Evolutionary conservation across 129 eudicot genomes (phyloP).

Genomic region (Centrapalus pauciflorus): DNA sequence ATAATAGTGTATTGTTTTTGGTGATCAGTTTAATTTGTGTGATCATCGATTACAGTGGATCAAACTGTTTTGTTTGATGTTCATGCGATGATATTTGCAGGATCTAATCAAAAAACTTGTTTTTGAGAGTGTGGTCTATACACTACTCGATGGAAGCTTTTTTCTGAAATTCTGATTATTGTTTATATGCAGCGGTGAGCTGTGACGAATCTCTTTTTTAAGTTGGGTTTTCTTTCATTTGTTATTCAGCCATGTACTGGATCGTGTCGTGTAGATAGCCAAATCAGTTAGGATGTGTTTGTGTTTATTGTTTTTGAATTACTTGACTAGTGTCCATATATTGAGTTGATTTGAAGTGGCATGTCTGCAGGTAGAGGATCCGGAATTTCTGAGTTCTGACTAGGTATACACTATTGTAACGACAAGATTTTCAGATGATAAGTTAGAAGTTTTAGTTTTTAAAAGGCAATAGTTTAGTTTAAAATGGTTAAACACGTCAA

Average conservation of each 20-base stretch:
- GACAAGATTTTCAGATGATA: too few species aligned
- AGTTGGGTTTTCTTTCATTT: not conserved
- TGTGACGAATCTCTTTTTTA: not conserved
- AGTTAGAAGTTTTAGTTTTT: not conserved
- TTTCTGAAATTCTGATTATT: too few species aligned
- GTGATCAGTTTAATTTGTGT: not conserved
- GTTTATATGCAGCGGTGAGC: not conserved
- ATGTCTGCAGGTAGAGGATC: too few species aligned
- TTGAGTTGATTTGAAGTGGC: too few species aligned
- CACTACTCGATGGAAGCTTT: not conserved
- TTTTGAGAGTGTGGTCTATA: not conserved
- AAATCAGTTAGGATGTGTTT: not conserved
- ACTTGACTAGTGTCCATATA: not conserved
- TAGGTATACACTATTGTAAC: too few species aligned
- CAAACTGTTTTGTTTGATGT: not conserved
- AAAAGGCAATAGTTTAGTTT: too few species aligned
- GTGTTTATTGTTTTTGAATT: not conserved
- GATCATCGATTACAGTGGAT: not conserved
- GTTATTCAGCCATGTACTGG: not conserved
- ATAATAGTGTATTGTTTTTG: not conserved
- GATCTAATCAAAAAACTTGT: not conserved
- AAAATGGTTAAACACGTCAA: too few species aligned
- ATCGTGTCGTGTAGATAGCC: not conserved
- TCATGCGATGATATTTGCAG: slow-evolving; percentile 12
- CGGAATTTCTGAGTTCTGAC: too few species aligned